These are phyloP conservation scores for Diplodia sapinea DNA, from an alignment of 2,329 filamentous ascomycete species.

Conservation along the genomic window DNA sequence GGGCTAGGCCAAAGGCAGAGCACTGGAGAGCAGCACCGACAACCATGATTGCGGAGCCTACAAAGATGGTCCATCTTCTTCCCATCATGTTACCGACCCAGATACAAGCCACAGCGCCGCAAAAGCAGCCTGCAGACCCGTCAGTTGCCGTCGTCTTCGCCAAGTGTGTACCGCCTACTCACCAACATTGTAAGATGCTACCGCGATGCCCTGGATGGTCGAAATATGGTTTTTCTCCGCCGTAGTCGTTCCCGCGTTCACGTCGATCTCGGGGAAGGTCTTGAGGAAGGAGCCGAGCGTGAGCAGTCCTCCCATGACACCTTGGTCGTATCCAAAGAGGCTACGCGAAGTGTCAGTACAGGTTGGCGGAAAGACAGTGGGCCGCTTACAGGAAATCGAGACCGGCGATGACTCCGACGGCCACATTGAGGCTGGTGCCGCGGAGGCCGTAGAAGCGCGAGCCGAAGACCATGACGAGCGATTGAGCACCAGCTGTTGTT, in stretches of 20 bases:
- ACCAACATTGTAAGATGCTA: slow-evolving; percentile 35
- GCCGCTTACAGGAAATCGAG: slow-evolving; percentile 67
- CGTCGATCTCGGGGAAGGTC: slow-evolving; percentile 51
- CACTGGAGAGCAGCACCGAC: slow-evolving; percentile 66
- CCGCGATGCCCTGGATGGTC: slow-evolving; percentile 49
- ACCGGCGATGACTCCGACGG: slow-evolving; percentile 73
- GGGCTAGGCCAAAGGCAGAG: slow-evolving; percentile 53
- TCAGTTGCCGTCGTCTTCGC: slow-evolving; percentile 42
- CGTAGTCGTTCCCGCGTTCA: slow-evolving; percentile 43
- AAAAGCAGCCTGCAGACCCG: slow-evolving; percentile 48
- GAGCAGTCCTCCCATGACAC: slow-evolving; percentile 72
- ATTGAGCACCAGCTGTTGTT: neutral
- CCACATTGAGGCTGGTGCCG: slow-evolving; percentile 68
- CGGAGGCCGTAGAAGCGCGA: slow-evolving; percentile 67
- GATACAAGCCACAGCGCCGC: slow-evolving; percentile 51
- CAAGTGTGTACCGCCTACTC: neutral
- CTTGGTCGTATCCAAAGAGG: slow-evolving; percentile 66
- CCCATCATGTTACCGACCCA: slow-evolving; percentile 65
- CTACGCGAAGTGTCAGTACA: slow-evolving; percentile 34
- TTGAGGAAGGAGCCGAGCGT: slow-evolving; percentile 67
- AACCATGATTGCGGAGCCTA: slow-evolving; percentile 65
- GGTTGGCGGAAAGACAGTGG: neutral
- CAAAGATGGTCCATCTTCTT: slow-evolving; percentile 62
- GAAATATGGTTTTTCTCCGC: slow-evolving; percentile 45
- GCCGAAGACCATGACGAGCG: slow-evolving; percentile 21